Evolutionary conservation across 169 alveolate genomes (phyloP).

Genomic region (Theileria orientalis): DNA sequence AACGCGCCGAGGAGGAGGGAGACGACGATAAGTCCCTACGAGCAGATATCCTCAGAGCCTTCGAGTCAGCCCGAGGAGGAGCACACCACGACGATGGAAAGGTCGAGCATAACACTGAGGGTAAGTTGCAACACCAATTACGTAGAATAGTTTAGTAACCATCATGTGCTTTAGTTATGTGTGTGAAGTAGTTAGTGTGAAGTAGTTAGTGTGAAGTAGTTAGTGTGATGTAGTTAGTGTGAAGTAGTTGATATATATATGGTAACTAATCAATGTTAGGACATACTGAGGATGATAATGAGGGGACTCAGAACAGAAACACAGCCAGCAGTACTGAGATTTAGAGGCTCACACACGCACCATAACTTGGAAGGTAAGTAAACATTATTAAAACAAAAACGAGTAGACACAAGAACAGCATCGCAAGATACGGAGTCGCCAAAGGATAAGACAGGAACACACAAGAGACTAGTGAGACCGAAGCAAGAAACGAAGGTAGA

Average conservation of each 20-base stretch:
- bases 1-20: conserved; percentile 2
- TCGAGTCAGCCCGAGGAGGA: background rate
- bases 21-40: conserved; percentile 14
- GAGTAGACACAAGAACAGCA: conserved; percentile 6
- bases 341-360: conserved; percentile 11
- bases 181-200: too few species aligned
- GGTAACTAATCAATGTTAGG: conserved; percentile 7
- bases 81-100: conserved; percentile 2
- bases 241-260: too few species aligned
- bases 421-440: background rate
- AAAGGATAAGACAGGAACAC: background rate
- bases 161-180: too few species aligned
- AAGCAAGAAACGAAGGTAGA: conserved; percentile 4
- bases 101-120: conserved; percentile 36
- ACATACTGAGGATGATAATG: conserved; percentile 51
- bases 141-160: too few species aligned
- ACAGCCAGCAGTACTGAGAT: conserved; percentile 17
- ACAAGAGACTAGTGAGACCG: conserved; percentile 8
- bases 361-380: conserved; percentile 14
- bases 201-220: too few species aligned
- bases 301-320: conserved; percentile 43
- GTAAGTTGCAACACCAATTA: too few species aligned
- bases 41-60: background rate
- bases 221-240: too few species aligned
- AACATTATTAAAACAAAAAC: background rate